A percentile compares a stretch with the other conserved stretches of the same genome.
These are phyloP conservation scores for Austroboletus olivaceoglutinosus DNA, from an alignment of 1,284 basidiomycete genomes.

Conservation along the genomic window DNA sequence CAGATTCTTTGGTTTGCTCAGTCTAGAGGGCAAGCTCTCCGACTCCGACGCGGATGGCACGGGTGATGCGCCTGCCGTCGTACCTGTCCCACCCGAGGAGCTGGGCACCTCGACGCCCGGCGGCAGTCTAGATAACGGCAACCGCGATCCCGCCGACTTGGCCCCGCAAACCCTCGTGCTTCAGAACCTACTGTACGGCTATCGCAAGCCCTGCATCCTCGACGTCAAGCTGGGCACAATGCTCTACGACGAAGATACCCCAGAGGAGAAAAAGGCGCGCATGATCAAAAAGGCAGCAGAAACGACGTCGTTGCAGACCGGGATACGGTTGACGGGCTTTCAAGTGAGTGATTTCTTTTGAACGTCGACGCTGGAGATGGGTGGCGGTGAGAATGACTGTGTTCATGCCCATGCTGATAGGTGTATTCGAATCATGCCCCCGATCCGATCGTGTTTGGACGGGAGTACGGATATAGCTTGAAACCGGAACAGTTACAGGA, in stretches of 20 bases:
- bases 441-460: slow-evolving; percentile 62
- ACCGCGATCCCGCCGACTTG: neutral
- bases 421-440: slow-evolving; percentile 67
- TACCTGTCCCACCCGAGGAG: neutral
- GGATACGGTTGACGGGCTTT: slow-evolving; percentile 85
- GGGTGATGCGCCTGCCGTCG: slow-evolving; percentile 32
- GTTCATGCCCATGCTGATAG: slow-evolving; percentile 39
- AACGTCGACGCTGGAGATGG: neutral
- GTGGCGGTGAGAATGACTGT: too few species aligned
- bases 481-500: slow-evolving; percentile 64
- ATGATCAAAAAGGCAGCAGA: slow-evolving; percentile 72
- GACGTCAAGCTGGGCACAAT: slow-evolving; percentile 92
- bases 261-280: slow-evolving; percentile 72
- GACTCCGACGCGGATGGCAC: neutral
- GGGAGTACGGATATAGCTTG: slow-evolving; percentile 80
- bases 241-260: slow-evolving; percentile 70
- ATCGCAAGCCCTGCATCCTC: slow-evolving; percentile 79
- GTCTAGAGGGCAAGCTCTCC: slow-evolving; percentile 60
- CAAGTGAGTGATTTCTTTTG: slow-evolving; percentile 53
- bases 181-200: slow-evolving; percentile 77
- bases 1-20: slow-evolving; percentile 73
- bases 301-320: slow-evolving; percentile 75
- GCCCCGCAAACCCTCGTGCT: slow-evolving; percentile 72
- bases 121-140: neutral
- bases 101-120: neutral